Evolutionary conservation across 345 rosid species (phyloP), one percentile per base, ranked within the genome.

Genomic region (Citrus sinensis): DNA sequence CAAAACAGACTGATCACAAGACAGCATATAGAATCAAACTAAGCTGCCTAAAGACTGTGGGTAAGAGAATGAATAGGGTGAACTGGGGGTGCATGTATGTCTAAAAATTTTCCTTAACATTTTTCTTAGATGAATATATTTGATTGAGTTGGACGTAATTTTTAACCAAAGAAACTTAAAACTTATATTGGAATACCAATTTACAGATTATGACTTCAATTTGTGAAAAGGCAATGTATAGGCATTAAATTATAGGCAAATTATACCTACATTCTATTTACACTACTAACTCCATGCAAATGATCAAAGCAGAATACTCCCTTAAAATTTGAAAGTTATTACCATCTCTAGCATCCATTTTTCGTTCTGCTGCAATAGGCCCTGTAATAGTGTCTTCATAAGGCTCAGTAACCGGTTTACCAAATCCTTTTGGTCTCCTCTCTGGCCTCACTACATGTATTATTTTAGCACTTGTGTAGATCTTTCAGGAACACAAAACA

Each of bases 401-500:
- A 51, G 89, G 82, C 59, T 82, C 76, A 29, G 64, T 62, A 35
- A 71, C 80, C 32, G 71, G 77, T 84, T 73, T 81, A 67, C 87
- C 85, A 74, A 85, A 77, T 79, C 69, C 82, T 68, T 60, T 76
- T 54, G 87, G 67, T 80, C 84, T 83, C 80, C 76, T 74, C 13
- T 27, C 66, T 68, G 60, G 83, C 27, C 84, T 76, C 78, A 71
- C 56, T 70, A n/a, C 27, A 58, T 64, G 62, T 75, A 58, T 76
- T 77, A 39, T 16, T 77, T 82, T 35, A 86, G 76, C 20, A 30
- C 81, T 68, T 85, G 88, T 73, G 76, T 86, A 16, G 80, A 58
- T 83, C 81, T 88, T 59, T 81, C 84, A 10, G 79, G 72, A 79
- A 75, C 79, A 75, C 55, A 64, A 82, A 90, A 90, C 60, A 90